These are phyloP conservation scores for Sistotremastrum suecicum DNA, from an alignment of 768 basidiomycete species.

Conservation along the genomic window DNA sequence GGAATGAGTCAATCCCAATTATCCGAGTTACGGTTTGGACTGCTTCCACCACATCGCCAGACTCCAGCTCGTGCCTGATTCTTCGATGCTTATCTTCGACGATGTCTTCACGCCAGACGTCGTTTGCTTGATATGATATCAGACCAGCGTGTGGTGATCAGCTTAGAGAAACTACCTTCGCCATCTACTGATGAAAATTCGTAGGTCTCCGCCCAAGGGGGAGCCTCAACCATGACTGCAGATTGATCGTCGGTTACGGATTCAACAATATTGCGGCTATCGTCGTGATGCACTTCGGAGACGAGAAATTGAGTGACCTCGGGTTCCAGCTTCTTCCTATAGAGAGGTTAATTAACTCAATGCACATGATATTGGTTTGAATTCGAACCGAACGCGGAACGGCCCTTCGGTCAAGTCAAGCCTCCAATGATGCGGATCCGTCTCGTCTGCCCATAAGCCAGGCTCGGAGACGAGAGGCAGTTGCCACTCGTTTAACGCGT, in stretches of 20 bases:
- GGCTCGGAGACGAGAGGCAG: conserved; percentile 55
- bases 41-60: conserved; percentile 81
- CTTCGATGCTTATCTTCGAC: conserved; percentile 81
- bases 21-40: conserved; percentile 78
- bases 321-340: conserved; percentile 67
- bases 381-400: conserved; percentile 58
- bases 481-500: conserved; percentile 31
- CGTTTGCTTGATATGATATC: conserved; percentile 21
- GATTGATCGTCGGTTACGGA: conserved; percentile 38
- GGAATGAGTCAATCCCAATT: conserved; percentile 83
- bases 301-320: conserved; percentile 30
- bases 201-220: conserved; percentile 62
- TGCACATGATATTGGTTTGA: neutral
- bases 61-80: conserved; percentile 75
- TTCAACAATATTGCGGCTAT: conserved; percentile 31
- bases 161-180: conserved; percentile 29
- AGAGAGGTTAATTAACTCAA: conserved; percentile 1
- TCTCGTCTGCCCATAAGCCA: conserved; percentile 63
- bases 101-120: conserved; percentile 57
- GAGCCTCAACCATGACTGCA: conserved; percentile 41
- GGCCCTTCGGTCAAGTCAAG: conserved; percentile 91
- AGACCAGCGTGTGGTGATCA: conserved; percentile 2
- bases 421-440: conserved; percentile 44
- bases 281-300: conserved; percentile 31
- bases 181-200: conserved; percentile 50